phyloP scores from a whole-genome alignment of 2,329 filamentous ascomycete genomes.

The Fusarium aywerte region DNA sequence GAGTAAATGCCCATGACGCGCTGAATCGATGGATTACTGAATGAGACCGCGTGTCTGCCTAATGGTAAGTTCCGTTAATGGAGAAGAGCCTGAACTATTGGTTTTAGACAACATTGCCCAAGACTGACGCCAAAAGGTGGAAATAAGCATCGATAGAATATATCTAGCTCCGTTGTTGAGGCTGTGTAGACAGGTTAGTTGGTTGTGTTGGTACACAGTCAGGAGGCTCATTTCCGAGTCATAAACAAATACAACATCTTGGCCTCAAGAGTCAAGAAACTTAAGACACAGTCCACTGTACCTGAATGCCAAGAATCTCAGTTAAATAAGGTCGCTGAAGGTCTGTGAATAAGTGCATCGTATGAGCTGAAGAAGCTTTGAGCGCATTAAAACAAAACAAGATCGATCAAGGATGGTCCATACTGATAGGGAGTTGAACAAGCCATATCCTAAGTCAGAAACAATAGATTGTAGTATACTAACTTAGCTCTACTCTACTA shows the following conservation, averaged over 20 bases:
- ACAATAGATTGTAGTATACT: slow-evolving; percentile 10
- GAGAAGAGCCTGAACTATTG: background rate
- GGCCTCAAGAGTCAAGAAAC: background rate
- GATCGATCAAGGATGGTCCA: slow-evolving; percentile 15
- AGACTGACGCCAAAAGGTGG: background rate
- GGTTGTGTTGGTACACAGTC: background rate
- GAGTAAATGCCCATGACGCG: background rate
- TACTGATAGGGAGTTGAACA: slow-evolving; percentile 14
- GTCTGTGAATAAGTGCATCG: background rate
- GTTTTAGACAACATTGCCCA: background rate
- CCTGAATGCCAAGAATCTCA: background rate
- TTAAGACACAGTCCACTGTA: background rate
- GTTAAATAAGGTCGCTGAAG: background rate
- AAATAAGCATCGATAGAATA: background rate
- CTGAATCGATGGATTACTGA: background rate
- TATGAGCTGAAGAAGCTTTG: slow-evolving; percentile 5
- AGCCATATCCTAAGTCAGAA: slow-evolving; percentile 6
- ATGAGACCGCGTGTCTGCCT: no score
- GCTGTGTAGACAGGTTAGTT: background rate
- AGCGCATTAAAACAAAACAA: slow-evolving; percentile 1
- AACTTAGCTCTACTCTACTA: background rate
- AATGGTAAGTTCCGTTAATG: background rate
- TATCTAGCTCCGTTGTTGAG: background rate
- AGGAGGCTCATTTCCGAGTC: background rate
- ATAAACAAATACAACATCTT: background rate